Evolutionary conservation across 2,329 filamentous ascomycete genomes (phyloP), one percentile per base, ranked within the genome.

Genomic region (Nemania sp.): DNA sequence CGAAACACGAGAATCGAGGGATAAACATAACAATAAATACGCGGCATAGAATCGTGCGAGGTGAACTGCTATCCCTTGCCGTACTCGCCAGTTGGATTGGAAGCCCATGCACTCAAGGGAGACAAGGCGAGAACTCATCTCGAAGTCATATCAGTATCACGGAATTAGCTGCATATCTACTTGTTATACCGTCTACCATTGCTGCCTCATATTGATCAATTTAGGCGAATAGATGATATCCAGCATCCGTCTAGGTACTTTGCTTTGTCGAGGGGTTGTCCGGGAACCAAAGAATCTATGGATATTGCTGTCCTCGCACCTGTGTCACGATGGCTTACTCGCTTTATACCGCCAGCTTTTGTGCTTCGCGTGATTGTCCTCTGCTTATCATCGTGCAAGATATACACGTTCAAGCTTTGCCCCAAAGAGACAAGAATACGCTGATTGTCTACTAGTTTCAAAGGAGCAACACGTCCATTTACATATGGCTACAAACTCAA

Each of bases 101-200:
- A n/a, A n/a, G 25, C 45, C 40, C 11, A 60, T 61, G 54, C 54
- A 54, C n/a, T 18, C 50, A 29, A 46, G 39, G 54, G 9, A 15
- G 18, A 61, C 47, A 57, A 57, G 58, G 49, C 42, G 32, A 21
- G 10, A 18, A 3, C 35, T 13, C 9, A 56, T 15, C 1, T 35
- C 9, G 25, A 7, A 17, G 21, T 17, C 32, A 35, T n/a, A n/a
- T n/a, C n/a, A n/a, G n/a, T n/a, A n/a, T n/a, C 13, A 47, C 54
- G 48, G 25, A 61, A 57, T 25, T 43, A 25, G 54, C 32, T 51
- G 7, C 7, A 9, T 45, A 20, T 13, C 20, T 10, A 3, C 32
- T n/a, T n/a, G n/a, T n/a, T 9, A 17, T 39, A 32, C 12, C 7
- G 17, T 11, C 11, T 20, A 18, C n/a, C 21, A 29, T 21, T 10